Evolutionary conservation across 2,329 filamentous ascomycete species (phyloP).

Genomic region (Cercospora sp.): DNA sequence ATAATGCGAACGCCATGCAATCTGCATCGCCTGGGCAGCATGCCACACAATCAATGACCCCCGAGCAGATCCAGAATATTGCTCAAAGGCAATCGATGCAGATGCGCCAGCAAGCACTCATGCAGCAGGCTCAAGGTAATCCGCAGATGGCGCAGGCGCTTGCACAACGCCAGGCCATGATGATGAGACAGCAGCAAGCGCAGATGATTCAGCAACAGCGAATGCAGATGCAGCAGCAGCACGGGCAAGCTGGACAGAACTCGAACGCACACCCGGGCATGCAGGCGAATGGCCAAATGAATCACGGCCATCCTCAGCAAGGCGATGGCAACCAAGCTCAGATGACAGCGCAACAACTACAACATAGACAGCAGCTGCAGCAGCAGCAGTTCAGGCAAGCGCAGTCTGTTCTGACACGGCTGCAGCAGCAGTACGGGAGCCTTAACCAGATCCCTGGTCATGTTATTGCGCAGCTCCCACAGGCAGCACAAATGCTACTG

Average conservation of each 20-base stretch:
- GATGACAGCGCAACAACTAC: constrained; percentile 24
- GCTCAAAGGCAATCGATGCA: constrained; percentile 38
- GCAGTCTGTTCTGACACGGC: constrained; percentile 23
- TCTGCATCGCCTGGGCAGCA: constrained; percentile 24
- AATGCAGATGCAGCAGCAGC: constrained; percentile 22
- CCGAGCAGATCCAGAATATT: constrained; percentile 39
- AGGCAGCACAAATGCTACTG: constrained; percentile 27
- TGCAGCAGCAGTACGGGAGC: constrained; percentile 26
- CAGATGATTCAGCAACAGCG: constrained; percentile 17
- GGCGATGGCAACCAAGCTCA: constrained; percentile 29
- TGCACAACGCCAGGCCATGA: constrained; percentile 23
- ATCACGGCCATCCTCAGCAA: constrained; percentile 29
- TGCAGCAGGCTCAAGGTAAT: constrained; percentile 26
- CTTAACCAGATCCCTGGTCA: constrained; percentile 28
- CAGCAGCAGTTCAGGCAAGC: constrained; percentile 27
- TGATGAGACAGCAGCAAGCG: constrained; percentile 31
- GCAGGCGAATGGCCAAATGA: constrained; percentile 26
- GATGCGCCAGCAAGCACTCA: constrained; percentile 32
- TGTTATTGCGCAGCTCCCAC: constrained; percentile 20
- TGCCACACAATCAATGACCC: constrained; percentile 29
- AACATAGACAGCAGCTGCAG: constrained; percentile 26
- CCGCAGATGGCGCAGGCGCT: constrained; percentile 30
- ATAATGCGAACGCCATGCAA: constrained; percentile 23
- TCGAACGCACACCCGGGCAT: constrained; percentile 24
- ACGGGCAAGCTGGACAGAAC: constrained; percentile 21